A percentile compares a stretch with the other conserved stretches of the same genome.
These are phyloP conservation scores for Pichia sp. DNA, from an alignment of 1,139 yeast genomes.

Conservation along the genomic window DNA sequence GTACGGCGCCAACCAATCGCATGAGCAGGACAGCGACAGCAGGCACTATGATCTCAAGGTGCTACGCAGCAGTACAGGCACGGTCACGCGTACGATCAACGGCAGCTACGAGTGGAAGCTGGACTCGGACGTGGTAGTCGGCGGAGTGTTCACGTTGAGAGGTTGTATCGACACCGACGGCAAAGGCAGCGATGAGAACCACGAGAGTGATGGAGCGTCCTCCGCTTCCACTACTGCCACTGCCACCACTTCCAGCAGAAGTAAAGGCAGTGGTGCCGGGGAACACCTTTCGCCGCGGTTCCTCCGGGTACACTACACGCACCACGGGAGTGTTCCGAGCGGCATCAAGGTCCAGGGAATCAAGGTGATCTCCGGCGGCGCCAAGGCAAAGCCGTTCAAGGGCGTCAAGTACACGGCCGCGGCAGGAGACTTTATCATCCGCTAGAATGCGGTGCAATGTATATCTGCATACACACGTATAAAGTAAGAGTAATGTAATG, in stretches of 20 bases:
- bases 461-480: background rate
- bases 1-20: constrained; percentile 3
- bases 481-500: background rate
- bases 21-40: background rate
- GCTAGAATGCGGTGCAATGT: constrained; percentile 26
- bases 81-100: constrained; percentile 49
- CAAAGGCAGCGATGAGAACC: background rate
- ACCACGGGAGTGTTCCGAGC: constrained; percentile 72
- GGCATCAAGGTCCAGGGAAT: constrained; percentile 68
- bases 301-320: constrained; percentile 50
- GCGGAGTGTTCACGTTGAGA: constrained; percentile 64
- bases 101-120: constrained; percentile 72
- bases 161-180: constrained; percentile 37
- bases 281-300: constrained; percentile 39
- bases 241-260: no score
- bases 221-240: background rate
- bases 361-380: constrained; percentile 63
- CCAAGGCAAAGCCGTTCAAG: constrained; percentile 73
- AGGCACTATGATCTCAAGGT: constrained; percentile 34
- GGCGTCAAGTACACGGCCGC: constrained; percentile 82
- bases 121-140: constrained; percentile 54
- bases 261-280: background rate
- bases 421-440: constrained; percentile 55
- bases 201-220: background rate
- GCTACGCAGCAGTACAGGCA: constrained; percentile 67